Conservation (phyloP, 495 filamentous ascomycete genomes). For the Parathielavia hyrcaniae region DNA sequence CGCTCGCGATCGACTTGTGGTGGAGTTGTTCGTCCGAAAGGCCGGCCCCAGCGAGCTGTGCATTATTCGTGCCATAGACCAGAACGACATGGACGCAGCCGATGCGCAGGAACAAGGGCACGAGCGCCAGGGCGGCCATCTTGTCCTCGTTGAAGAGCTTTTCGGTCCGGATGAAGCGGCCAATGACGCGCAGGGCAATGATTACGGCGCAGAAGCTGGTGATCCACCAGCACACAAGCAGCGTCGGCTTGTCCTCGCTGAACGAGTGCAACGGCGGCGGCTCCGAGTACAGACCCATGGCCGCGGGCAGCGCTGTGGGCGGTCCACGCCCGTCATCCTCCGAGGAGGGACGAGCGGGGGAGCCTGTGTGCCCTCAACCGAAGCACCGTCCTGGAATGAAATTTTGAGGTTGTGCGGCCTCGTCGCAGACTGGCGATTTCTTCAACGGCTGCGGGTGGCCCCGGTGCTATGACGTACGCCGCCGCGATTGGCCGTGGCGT, state of each 20-base stretch:
- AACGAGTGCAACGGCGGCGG: slow-evolving; percentile 54
- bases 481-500: too few species aligned
- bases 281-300: slow-evolving; percentile 50
- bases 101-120: slow-evolving; percentile 79
- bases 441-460: background rate
- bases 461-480: slow-evolving; percentile 24
- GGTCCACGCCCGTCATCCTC: slow-evolving; percentile 55
- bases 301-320: slow-evolving; percentile 21
- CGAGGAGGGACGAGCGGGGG: slow-evolving; percentile 53
- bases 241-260: slow-evolving; percentile 62
- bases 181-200: slow-evolving; percentile 67
- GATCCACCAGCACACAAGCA: slow-evolving; percentile 93
- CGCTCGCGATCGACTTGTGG: slow-evolving; percentile 54
- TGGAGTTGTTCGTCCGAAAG: slow-evolving; percentile 45
- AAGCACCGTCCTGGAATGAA: background rate
- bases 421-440: background rate
- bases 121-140: slow-evolving; percentile 69
- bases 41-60: slow-evolving; percentile 35
- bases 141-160: slow-evolving; percentile 81
- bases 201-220: slow-evolving; percentile 74
- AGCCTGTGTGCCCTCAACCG: slow-evolving; percentile 1
- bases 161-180: slow-evolving; percentile 76
- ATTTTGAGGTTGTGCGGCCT: background rate
- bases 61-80: slow-evolving; percentile 84
- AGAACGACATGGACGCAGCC: slow-evolving; percentile 79